Percentiles rank a stretch among this genome's conserved stretches.
Conservation (phyloP, 2,329 filamentous ascomycete genomes). For the Ophiocordyceps camponoti-saundersi region DNA sequence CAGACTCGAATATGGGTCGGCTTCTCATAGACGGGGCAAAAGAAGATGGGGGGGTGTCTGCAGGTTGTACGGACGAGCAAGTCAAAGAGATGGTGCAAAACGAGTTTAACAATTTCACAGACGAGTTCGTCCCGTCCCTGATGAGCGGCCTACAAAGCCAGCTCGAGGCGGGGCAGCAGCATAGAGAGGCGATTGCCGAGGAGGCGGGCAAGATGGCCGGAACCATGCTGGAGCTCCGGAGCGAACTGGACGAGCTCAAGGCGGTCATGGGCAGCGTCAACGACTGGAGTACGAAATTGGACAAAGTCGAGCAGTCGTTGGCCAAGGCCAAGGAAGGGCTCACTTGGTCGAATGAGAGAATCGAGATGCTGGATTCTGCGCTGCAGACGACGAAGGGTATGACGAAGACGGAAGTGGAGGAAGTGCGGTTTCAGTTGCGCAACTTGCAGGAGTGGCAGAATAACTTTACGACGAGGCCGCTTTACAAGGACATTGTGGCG, state of each 20-base stretch:
- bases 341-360: not conserved
- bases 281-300: not conserved
- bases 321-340: not conserved
- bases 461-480: conserved; percentile 26
- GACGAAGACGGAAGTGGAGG: conserved; percentile 4
- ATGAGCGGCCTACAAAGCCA: conserved; percentile 3
- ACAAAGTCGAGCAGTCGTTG: not conserved
- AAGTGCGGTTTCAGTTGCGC: conserved; percentile 18
- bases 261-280: not conserved
- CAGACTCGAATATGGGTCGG: not conserved
- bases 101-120: not conserved
- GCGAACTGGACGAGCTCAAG: conserved; percentile 1
- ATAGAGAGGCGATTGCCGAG: conserved; percentile 1
- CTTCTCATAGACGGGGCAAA: not conserved
- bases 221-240: conserved; percentile 1
- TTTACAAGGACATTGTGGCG: conserved; percentile 22
- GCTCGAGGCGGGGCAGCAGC: conserved; percentile 7
- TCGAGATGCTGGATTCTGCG: not conserved
- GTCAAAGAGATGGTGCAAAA: not conserved
- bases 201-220: conserved; percentile 2
- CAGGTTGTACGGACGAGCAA: not conserved
- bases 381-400: conserved; percentile 1
- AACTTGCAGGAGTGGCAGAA: conserved; percentile 29
- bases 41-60: not conserved
- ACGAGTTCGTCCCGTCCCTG: not conserved